Evolutionary conservation across 352 stramenopile genomes (phyloP).

Genomic region (Pythium plurisporium): DNA sequence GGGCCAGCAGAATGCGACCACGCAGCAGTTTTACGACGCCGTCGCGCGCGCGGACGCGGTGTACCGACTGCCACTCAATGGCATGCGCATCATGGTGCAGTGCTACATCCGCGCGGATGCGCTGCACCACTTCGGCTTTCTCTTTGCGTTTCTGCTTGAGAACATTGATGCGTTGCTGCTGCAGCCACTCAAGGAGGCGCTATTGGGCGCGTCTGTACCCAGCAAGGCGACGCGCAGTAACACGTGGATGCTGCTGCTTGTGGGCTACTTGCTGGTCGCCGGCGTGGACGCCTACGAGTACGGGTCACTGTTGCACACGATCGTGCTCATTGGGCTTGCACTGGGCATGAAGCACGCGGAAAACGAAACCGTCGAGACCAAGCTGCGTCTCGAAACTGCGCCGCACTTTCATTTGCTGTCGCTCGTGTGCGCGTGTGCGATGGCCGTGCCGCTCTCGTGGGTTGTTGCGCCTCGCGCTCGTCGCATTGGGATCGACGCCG

Average conservation of each 20-base stretch:
- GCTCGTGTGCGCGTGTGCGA: constrained; percentile 24
- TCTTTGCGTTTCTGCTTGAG: constrained; percentile 71
- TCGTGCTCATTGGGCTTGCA: constrained; percentile 40
- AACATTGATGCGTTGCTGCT: constrained; percentile 43
- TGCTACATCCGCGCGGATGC: constrained; percentile 49
- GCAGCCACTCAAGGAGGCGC: constrained; percentile 33
- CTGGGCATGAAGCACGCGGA: constrained; percentile 34
- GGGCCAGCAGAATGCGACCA: constrained; percentile 21
- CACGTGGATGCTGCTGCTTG: constrained; percentile 33
- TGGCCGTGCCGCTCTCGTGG: constrained; percentile 33
- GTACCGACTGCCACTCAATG: constrained; percentile 30
- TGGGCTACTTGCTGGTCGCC: constrained; percentile 54
- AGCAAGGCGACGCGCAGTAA: constrained; percentile 10
- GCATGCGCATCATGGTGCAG: constrained; percentile 32
- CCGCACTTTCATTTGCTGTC: constrained; percentile 42
- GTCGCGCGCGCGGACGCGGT: constrained; percentile 11
- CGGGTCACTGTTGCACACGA: constrained; percentile 50
- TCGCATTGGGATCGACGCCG: constrained; percentile 29
- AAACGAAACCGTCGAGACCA: constrained; percentile 21
- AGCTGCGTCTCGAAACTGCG: constrained; percentile 19
- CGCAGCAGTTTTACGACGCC: constrained; percentile 18
- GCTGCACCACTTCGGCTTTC: constrained; percentile 58
- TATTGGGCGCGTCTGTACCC: neutral
- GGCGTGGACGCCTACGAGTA: constrained; percentile 61
- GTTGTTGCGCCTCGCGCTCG: constrained; percentile 26